Evolutionary conservation across 2,329 filamentous ascomycete genomes (phyloP), one percentile per base, ranked within the genome.

Genomic region (Aspergillus eucalypticola): DNA sequence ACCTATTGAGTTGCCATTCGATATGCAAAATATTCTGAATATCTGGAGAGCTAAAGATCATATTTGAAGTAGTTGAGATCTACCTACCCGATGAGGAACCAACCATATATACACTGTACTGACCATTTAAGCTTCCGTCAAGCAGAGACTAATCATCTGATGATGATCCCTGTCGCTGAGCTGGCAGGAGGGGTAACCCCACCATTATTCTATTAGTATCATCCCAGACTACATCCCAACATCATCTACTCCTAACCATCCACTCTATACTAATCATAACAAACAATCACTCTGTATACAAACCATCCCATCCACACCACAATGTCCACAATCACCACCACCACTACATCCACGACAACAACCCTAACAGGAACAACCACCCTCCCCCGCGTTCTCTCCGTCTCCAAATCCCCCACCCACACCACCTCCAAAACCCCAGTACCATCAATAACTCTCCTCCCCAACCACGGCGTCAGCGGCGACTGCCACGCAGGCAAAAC

Each of bases 401-500:
- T 59, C 35, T 11, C 60, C 51, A 52, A n/a, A 29, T 58, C 58
- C 3, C 2, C 55, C 8, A 21, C 54, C 0, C 62, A 64, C 38
- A 49, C 48, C 5, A 60, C 59, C 51, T 60, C 60, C 29, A 64
- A 64, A 38, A 46, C 23, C 19, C 21, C 58, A 15, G 51, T 51
- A 3, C 11, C 46, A 0, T 54, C 46, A 7, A 57, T 64, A 23
- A 64, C 17, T 3, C 54, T 64, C 0, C 32, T 64, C 49, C 13
- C 51, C 15, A 41, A 48, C 17, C 32, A 58, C 32, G 62, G 62
- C n/a, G 44, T 64, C 11, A 46, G 58, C 25, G 62, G 62, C 5
- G 62, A 64, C 49, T 60, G 57, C 25, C 62, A 64, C 38, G 51
- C 52, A 3, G 62, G 62, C 8, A 17, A 21, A n/a, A 62, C 60